Evolutionary conservation across 768 basidiomycete genomes (phyloP), one percentile per base, ranked within the genome.

Genomic region (Lentinula boryana): DNA sequence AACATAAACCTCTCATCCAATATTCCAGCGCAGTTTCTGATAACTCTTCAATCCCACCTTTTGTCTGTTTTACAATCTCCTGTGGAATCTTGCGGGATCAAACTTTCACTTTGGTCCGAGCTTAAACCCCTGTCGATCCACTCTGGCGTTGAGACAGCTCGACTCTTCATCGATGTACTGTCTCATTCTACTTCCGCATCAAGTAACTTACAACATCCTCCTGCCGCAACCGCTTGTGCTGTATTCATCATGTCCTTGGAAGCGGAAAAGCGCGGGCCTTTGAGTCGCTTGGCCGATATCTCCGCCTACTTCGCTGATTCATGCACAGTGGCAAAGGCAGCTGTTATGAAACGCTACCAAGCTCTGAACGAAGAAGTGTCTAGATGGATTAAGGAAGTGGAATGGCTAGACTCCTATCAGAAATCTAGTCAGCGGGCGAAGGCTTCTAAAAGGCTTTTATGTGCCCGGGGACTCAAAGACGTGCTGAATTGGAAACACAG

Each of bases 271-370:
- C 80, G 82, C 46, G 69, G 75, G 27, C 75, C 81, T 9, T 75
- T 86, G 46, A 79, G 82, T 54, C 76, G 82, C 53, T 71, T 87
- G 31, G 78, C 75, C 12, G 79, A 81, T n/a, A 75, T 91, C 60
- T 80, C 84, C n/a, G 77, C 78, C 55, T 76, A 70, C 33, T 78
- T 92, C 44, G 88, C 80, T 10, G 63, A 70, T 27, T 79, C 81
- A 44, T 76, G 81, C 63, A 78, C 81, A 38, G 74, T 79, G 40
- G 75, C 78, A 15, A 80, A 83, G 58, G 74, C 76, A 33, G 77
- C 82, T 50, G 80, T 91, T 31, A 84, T 89, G 82, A 74, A 80
- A 32, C 84, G 89, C 3, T 93, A 93, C 72, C 87, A 84, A 69
- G 64, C 75, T 40, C 69, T 90, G 32, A 85, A 85, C 66, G 84